phyloP scores from a whole-genome alignment of 371 early-diverging fungal genomes.

The Batkoa obscura region DNA sequence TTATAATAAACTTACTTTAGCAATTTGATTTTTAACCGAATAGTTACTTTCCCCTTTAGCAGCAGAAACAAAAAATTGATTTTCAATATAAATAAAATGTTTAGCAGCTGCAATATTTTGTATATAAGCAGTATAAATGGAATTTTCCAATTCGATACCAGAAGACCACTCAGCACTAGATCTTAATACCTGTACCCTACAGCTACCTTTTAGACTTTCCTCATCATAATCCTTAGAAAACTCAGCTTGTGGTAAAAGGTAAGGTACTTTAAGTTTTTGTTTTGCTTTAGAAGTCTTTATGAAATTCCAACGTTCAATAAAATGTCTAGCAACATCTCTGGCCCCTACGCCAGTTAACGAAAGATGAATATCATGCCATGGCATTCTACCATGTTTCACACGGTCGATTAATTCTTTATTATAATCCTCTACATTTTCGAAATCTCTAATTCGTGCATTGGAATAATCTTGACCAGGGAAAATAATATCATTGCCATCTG shows the following conservation, averaged over 20 bases:
- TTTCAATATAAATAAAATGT: slow-evolving; percentile 87
- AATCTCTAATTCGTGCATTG: slow-evolving; percentile 50
- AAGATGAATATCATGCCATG: slow-evolving; percentile 83
- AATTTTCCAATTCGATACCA: slow-evolving; percentile 38
- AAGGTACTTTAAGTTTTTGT: slow-evolving; percentile 35
- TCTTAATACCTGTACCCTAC: slow-evolving; percentile 45
- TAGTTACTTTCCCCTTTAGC: slow-evolving; percentile 7
- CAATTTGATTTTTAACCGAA: slow-evolving; percentile 11
- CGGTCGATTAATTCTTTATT: slow-evolving; percentile 9
- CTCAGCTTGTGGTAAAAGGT: slow-evolving; percentile 63
- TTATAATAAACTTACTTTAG: slow-evolving; percentile 7
- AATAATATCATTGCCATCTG: slow-evolving; percentile 18
- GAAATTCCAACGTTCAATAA: slow-evolving; percentile 86
- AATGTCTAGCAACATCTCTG: slow-evolving; percentile 70
- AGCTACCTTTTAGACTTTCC: slow-evolving; percentile 30
- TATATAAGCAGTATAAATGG: slow-evolving; percentile 72
- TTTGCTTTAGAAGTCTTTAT: slow-evolving; percentile 47
- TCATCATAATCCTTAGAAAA: slow-evolving; percentile 39
- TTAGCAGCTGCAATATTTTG: slow-evolving; percentile 47
- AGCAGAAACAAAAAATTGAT: slow-evolving; percentile 74
- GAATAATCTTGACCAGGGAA: slow-evolving; percentile 82
- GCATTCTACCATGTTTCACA: slow-evolving; percentile 50
- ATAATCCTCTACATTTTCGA: background rate
- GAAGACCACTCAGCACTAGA: slow-evolving; percentile 47
- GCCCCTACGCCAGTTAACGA: slow-evolving; percentile 27